Base-by-base conservation (phyloP, 2,329 filamentous ascomycete species). In the Fusarium burgessii region DNA sequence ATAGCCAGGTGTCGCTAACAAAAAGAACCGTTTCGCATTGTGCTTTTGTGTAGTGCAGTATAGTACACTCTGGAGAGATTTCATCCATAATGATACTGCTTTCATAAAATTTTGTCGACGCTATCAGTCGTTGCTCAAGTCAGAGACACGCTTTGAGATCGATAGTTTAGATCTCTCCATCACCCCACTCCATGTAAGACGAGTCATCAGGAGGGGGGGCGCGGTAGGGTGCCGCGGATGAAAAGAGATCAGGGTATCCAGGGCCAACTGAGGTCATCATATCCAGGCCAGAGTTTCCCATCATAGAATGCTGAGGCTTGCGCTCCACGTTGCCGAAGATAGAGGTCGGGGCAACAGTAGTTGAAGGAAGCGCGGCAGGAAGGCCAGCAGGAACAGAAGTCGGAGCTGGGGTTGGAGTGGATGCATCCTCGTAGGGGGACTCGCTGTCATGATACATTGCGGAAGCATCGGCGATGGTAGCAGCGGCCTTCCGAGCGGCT, bases 131-230 rank as follows among this genome's bases (percentile, higher is more conserved):
- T 15, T 59, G 18, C 51, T 65, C 41, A 55, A 32, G 18, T 9
- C 40, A 45, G 20, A 58, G 45, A 58, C 42, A 11, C 18, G 32
- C 33, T 40, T 52, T 33, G 20, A 38, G 29, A 36, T 40, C 20
- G 5, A 12, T 12, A 29, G n/a, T 14, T 55, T 42, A 84, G 59
- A 80, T 77, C 71, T 84, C 82, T 43, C 81, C 82, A 17, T 83
- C 80, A 7, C 73, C 71, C 23, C 58, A 65, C n/a, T 71, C 60
- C 52, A 72, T 66, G 46, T 55, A 71, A 42, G 56, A 51, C 11
- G 57, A 42, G 13, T 72, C 64, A 20, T 72, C 65, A 5, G 35
- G 33, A n/a, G 38, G 40, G 4, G 52, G 32, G 14, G 17, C 55
- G 13, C 50, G 49, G 11, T 40, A 49, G 40, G 45, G n/a, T 29